Percentiles rank a stretch among this genome's conserved stretches.
Conservation (phyloP, 1,139 yeast genomes). For the Geotrichum bryndzae region DNA sequence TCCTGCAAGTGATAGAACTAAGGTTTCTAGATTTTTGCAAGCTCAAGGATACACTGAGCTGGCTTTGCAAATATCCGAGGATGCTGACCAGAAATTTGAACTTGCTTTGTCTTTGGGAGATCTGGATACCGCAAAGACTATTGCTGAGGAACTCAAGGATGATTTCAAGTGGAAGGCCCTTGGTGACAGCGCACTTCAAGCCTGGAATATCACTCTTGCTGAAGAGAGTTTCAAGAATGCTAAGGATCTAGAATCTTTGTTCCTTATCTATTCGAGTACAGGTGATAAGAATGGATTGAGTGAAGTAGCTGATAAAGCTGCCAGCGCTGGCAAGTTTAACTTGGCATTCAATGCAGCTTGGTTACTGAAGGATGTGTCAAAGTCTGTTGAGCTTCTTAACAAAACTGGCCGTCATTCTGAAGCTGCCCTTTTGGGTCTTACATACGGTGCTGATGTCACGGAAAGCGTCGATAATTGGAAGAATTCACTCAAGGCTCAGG, state of each 20-base stretch:
- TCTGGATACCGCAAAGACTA: conserved; percentile 63
- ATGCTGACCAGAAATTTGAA: conserved; percentile 80
- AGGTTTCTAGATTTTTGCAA: conserved; percentile 87
- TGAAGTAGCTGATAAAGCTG: conserved; percentile 55
- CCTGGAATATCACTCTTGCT: conserved; percentile 79
- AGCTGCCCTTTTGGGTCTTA: conserved; percentile 73
- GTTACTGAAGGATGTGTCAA: conserved; percentile 66
- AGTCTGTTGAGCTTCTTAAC: conserved; percentile 61
- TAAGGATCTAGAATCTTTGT: conserved; percentile 72
- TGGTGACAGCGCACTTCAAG: conserved; percentile 77
- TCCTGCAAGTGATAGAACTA: conserved; percentile 63
- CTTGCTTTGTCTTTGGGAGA: conserved; percentile 66
- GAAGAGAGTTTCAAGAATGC: conserved; percentile 76
- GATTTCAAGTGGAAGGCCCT: conserved; percentile 84
- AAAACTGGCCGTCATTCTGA: conserved; percentile 72
- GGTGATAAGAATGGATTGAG: conserved; percentile 59
- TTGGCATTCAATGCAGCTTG: conserved; percentile 90
- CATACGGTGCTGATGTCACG: conserved; percentile 56
- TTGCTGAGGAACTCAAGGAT: conserved; percentile 47
- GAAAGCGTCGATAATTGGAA: conserved; percentile 63
- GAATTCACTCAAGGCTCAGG: conserved; percentile 44
- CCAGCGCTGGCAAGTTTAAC: conserved; percentile 69
- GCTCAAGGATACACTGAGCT: conserved; percentile 82
- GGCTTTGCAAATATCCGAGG: conserved; percentile 77
- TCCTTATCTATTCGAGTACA: conserved; percentile 76